These are phyloP conservation scores for Trichoderma gracile DNA, from an alignment of 2,329 filamentous ascomycete genomes.

Conservation along the genomic window DNA sequence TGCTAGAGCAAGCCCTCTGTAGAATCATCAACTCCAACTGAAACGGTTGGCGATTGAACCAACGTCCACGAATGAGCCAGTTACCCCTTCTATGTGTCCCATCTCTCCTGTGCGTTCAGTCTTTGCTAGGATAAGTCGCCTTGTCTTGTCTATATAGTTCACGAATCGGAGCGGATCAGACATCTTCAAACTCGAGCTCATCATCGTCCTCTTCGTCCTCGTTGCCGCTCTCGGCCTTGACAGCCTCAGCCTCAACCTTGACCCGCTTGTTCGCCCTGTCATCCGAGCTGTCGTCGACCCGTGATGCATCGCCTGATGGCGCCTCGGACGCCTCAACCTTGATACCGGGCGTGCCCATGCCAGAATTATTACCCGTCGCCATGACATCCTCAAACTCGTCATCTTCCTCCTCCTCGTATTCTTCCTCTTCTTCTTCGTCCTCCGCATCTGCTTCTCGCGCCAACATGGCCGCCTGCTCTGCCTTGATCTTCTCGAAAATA, in stretches of 20 bases:
- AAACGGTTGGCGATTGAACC: neutral
- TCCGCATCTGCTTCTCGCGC: conserved; percentile 37
- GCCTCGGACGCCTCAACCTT: conserved; percentile 41
- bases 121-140: neutral
- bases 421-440: conserved; percentile 40
- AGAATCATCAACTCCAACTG: too few species aligned
- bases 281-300: conserved; percentile 39
- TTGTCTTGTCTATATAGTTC: neutral
- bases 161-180: conserved; percentile 37
- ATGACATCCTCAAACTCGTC: conserved; percentile 55
- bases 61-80: neutral
- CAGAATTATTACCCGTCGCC: conserved; percentile 39
- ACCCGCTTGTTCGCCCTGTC: conserved; percentile 59
- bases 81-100: too few species aligned
- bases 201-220: conserved; percentile 54
- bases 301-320: conserved; percentile 25
- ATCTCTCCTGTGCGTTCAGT: neutral
- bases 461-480: conserved; percentile 53
- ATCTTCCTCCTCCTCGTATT: conserved; percentile 41
- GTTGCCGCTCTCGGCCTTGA: conserved; percentile 46
- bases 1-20: too few species aligned
- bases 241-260: conserved; percentile 56
- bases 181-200: conserved; percentile 62
- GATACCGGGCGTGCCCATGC: conserved; percentile 37
- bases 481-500: conserved; percentile 67